These are phyloP conservation scores for Aspergillus hortae DNA, from an alignment of 2,329 filamentous ascomycete genomes.

Conservation along the genomic window DNA sequence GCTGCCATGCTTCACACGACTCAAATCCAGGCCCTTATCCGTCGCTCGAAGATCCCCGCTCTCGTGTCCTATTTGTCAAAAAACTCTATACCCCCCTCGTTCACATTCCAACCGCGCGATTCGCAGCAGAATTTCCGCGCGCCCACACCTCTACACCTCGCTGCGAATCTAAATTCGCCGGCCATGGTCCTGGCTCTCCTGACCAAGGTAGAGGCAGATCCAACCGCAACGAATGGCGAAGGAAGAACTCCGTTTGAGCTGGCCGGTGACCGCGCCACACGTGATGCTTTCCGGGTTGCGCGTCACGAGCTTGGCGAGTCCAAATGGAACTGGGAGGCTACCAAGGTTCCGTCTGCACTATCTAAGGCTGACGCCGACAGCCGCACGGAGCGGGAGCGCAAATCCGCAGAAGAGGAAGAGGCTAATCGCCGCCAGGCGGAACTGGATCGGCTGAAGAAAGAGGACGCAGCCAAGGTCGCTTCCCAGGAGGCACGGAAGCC, in stretches of 20 bases:
- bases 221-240: constrained; percentile 65
- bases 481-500: constrained; percentile 49
- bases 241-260: constrained; percentile 86
- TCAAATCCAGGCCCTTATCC: constrained; percentile 82
- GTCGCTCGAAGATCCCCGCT: constrained; percentile 83
- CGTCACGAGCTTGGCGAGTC: constrained; percentile 75
- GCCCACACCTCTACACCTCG: constrained; percentile 79
- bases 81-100: constrained; percentile 68
- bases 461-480: constrained; percentile 49
- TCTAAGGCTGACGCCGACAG: constrained; percentile 68
- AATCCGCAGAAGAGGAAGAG: constrained; percentile 65
- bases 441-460: constrained; percentile 65
- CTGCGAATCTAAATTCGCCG: constrained; percentile 74
- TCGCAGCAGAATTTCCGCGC: constrained; percentile 71
- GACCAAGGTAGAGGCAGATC: constrained; percentile 70
- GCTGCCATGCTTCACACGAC: constrained; percentile 76
- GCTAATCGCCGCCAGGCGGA: constrained; percentile 68
- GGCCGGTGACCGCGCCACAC: constrained; percentile 76
- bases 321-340: constrained; percentile 73
- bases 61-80: constrained; percentile 77
- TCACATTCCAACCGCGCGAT: constrained; percentile 69
- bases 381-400: constrained; percentile 66
- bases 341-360: constrained; percentile 69
- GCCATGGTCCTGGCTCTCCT: constrained; percentile 76
- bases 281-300: constrained; percentile 88